Evolutionary conservation across 352 stramenopile species (phyloP), one percentile per base, ranked within the genome.

Genomic region (Globisporangium emineosum): DNA sequence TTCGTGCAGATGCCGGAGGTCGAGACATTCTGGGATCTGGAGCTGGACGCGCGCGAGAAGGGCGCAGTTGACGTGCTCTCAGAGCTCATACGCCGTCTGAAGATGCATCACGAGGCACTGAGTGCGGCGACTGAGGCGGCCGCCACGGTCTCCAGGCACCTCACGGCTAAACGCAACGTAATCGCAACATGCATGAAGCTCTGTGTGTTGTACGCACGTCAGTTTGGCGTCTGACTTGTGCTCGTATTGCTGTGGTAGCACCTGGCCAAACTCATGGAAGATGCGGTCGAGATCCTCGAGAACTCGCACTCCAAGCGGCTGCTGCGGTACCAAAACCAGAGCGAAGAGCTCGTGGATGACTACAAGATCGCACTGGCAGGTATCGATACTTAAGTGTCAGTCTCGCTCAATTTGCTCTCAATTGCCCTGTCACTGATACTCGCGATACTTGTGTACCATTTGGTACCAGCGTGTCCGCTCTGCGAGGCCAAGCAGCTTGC

Each of bases 251-350:
- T 42, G 1, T 6, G 3, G 8, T 40, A 79, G 74, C 67, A 76
- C 54, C 37, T 81, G 13, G 19, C 45, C 7, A 50, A 60, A 8
- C 71, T 88, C 30, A 50, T 87, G 57, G 68, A 78, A 0, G 71
- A 88, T 9, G 66, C 68, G 10, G 43, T 58, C 25, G 57, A 72
- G 37, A 55, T 88, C n/a, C 33, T 87, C 21, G 61, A 77, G 21
- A 74, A 72, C 19, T 81, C 77, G 10, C 67, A 79, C 45, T 71
- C 75, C 10, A 64, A 63, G 40, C 69, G 69, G 2, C 58, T 79
- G n/a, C 25, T 49, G 8, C 50, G 76, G 45, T 73, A 68, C 37
- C 67, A 86, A 30, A 47, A 52, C 2, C 56, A 70, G 5, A 76
- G 82, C 50, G 57, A 73, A 10, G 57, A 71, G 29, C 57, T 82